Conservation (phyloP, 345 rosid genomes). For the Microthlaspi erraticum region DNA sequence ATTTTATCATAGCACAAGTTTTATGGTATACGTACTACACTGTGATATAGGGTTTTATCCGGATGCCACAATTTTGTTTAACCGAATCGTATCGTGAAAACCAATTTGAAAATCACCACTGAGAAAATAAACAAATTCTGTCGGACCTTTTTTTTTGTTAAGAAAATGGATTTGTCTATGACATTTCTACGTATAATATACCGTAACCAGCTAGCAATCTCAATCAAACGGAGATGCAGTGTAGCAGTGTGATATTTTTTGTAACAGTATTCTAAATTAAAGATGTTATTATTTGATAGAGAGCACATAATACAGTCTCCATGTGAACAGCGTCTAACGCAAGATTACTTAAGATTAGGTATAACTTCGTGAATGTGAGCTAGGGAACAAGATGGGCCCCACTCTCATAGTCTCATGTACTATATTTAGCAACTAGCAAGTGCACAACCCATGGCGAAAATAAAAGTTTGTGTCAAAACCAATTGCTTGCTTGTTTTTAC, state of each 20-base stretch:
- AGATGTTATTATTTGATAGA: not conserved
- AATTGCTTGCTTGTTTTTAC: not conserved
- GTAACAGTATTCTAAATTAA: not conserved
- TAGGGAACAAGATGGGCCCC: slow-evolving; percentile 34
- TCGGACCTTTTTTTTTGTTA: too few species aligned
- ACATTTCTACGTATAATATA: too few species aligned
- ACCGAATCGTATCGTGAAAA: too few species aligned
- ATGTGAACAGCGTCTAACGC: slow-evolving; percentile 25
- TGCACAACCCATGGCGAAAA: slow-evolving; percentile 15
- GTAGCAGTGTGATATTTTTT: too few species aligned
- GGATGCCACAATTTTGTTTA: too few species aligned
- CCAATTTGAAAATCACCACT: too few species aligned
- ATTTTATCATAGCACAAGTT: not conserved
- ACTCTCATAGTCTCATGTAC: slow-evolving; percentile 23
- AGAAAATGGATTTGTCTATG: too few species aligned
- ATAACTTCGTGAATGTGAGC: slow-evolving; percentile 18
- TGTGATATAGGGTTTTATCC: too few species aligned
- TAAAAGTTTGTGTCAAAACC: not conserved
- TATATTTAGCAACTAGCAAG: slow-evolving; percentile 19
- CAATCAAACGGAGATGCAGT: too few species aligned
- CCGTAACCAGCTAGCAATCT: too few species aligned
- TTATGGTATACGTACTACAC: too few species aligned
- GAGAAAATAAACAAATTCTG: too few species aligned
- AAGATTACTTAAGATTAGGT: slow-evolving; percentile 27
- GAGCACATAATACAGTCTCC: not conserved